Base-by-base conservation (phyloP, 164 flowering plant species). In the Macadamia tetraphylla region DNA sequence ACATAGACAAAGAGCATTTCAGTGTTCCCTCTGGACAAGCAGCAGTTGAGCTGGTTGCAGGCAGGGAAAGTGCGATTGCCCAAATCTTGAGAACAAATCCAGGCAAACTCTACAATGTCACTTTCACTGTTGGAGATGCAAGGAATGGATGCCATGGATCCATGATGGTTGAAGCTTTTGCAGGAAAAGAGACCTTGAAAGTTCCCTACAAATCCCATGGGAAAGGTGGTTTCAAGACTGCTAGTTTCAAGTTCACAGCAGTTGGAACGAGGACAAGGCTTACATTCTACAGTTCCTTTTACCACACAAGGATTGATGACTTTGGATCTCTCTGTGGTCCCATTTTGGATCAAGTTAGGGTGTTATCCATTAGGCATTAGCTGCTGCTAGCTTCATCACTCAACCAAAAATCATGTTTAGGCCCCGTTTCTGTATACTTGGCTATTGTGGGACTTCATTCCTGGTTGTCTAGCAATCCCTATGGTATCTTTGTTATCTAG, bases 101-200 rank as follows among this genome's bases (percentile, higher is more conserved):
- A 14, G 71, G 77, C 70, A 85, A 81, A 72, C 6, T 72, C 52
- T 94, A 94, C 81, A 76, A 53, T 30, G 83, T 90, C 52, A 66
- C 82, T 0, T 94, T 94, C 77, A 49, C 74, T 0, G 64, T 94
- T 12, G 98, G 96, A 49, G 98, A 94, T 64, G 97, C 96, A 0
- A 85, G 74, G 76, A 94, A 91, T 53, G 88, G 87, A 1, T 94
- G 98, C 81, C 92, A 87, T 61, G 98, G 96, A 15, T 79, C 86
- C 0, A 91, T 91, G 98, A 78, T 89, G 85, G 88, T 94, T 1
- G 94, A 94, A 71, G 96, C 98, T 2, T 90, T 87, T 49, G 96
- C 94, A 0, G 94, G 72, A 5, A 81, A 85, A 17, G 80, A 76
- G 3, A 84, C 87, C 8, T 29, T 85, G 6, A 88, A 87, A 71